Evolutionary conservation across 1,284 basidiomycete species (phyloP).

Genomic region (Pseudozyma sp.): DNA sequence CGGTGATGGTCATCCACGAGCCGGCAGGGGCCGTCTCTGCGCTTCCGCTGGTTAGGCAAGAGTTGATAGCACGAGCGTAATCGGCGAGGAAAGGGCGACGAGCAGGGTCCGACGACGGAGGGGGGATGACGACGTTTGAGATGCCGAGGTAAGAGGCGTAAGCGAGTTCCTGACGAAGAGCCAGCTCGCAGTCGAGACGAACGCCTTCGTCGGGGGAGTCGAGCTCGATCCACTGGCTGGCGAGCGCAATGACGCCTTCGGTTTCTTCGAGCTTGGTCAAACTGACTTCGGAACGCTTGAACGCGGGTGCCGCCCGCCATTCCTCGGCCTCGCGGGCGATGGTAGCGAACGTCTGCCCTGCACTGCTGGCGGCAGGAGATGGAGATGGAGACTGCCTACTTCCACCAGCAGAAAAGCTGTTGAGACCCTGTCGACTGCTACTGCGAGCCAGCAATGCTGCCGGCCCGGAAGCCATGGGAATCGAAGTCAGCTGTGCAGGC

Average conservation of each 20-base stretch:
- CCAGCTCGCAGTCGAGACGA: constrained; percentile 93
- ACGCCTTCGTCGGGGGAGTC: constrained; percentile 94
- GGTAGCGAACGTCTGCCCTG: constrained; percentile 17
- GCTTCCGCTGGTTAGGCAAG: constrained; percentile 49
- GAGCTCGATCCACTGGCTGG: constrained; percentile 93
- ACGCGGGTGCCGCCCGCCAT: constrained; percentile 86
- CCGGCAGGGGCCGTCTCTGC: constrained; percentile 56
- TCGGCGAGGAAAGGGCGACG: constrained; percentile 81
- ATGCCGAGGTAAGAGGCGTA: constrained; percentile 93
- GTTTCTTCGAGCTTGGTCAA: constrained; percentile 88
- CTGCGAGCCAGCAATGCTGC: constrained; percentile 48
- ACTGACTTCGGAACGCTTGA: constrained; percentile 86
- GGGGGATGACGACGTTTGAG: constrained; percentile 85
- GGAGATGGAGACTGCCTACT: constrained; percentile 24
- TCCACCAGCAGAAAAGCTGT: constrained; percentile 20
- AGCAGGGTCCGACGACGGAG: constrained; percentile 77
- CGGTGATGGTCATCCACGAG: constrained; percentile 55
- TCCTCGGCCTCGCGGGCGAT: constrained; percentile 78
- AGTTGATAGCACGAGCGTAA: constrained; percentile 84
- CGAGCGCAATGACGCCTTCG: constrained; percentile 79
- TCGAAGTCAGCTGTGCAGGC: constrained; percentile 18
- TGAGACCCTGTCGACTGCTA: constrained; percentile 51
- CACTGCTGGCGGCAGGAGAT: constrained; percentile 18
- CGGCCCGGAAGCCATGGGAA: constrained; percentile 19
- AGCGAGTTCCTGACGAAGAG: constrained; percentile 89